Percentiles rank a stretch among this genome's conserved stretches.
phyloP scores from a whole-genome alignment of 306 rosid species.

The Amphicarpaea edgeworthii region DNA sequence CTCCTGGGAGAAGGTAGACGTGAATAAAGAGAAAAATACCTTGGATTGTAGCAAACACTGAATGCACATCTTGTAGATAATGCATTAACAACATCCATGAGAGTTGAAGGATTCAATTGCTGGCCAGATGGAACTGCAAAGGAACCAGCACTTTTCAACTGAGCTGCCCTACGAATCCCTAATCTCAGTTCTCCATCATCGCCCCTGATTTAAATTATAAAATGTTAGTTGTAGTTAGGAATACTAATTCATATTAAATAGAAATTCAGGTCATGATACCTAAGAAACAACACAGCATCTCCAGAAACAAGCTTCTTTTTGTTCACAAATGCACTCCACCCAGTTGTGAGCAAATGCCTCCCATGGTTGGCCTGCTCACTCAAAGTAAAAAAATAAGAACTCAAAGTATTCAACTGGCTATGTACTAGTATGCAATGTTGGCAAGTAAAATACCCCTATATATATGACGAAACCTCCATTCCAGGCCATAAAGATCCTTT shows the following conservation, averaged over 20 bases:
- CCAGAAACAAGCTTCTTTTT: slow-evolving; percentile 98
- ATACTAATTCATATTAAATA: background rate
- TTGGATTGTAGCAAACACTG: slow-evolving; percentile 82
- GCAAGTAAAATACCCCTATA: slow-evolving; percentile 68
- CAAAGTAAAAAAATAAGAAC: slow-evolving; percentile 9
- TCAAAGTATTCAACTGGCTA: background rate
- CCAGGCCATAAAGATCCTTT: slow-evolving; percentile 90
- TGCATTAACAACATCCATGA: slow-evolving; percentile 75
- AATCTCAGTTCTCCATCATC: slow-evolving; percentile 90
- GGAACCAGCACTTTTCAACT: slow-evolving; percentile 67
- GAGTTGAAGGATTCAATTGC: slow-evolving; percentile 60
- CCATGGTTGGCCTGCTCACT: slow-evolving; percentile 89
- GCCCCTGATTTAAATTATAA: slow-evolving; percentile 61
- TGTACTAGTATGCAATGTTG: background rate
- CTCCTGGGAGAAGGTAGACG: background rate
- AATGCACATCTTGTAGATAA: slow-evolving; percentile 66
- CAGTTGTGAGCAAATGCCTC: slow-evolving; percentile 98
- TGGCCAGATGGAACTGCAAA: slow-evolving; percentile 60
- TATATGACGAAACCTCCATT: slow-evolving; percentile 96
- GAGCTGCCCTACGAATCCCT: slow-evolving; percentile 91
- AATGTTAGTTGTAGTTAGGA: background rate
- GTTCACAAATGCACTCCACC: slow-evolving; percentile 99
- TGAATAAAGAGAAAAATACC: slow-evolving; percentile 54
- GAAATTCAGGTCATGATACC: slow-evolving; percentile 54
- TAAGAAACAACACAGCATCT: slow-evolving; percentile 95